Evolutionary conservation across 306 rosid species (phyloP).

Genomic region (Luffa aegyptiaca): DNA sequence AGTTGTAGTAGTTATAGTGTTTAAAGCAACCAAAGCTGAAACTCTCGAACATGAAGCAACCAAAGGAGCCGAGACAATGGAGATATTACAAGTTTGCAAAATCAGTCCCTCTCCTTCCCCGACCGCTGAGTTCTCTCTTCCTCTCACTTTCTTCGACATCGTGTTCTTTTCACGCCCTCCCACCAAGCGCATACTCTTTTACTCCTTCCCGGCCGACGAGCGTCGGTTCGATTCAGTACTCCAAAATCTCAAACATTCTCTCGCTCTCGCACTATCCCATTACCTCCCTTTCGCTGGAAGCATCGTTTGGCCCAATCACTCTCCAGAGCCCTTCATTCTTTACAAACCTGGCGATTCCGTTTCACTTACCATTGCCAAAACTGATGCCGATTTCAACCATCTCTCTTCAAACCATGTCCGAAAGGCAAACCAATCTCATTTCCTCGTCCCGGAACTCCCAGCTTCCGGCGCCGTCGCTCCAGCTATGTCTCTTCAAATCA

Average conservation of each 20-base stretch:
- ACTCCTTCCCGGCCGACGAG: slow-evolving; percentile 7
- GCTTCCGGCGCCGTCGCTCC: slow-evolving; percentile 5
- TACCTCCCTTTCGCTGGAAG: slow-evolving; percentile 29
- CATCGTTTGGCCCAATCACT: slow-evolving; percentile 15
- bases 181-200: slow-evolving; percentile 23
- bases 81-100: neutral
- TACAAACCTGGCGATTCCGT: slow-evolving; percentile 22
- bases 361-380: slow-evolving; percentile 20
- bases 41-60: neutral
- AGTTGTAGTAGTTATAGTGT: no score
- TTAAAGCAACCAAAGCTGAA: no score
- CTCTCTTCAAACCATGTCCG: neutral
- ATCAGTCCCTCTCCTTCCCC: neutral
- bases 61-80: neutral
- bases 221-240: neutral
- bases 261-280: slow-evolving; percentile 29
- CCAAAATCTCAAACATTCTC: slow-evolving; percentile 19
- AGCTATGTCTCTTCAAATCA: slow-evolving; percentile 31
- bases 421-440: slow-evolving; percentile 5
- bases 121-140: neutral
- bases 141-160: slow-evolving; percentile 27
- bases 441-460: slow-evolving; percentile 27
- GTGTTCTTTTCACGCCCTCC: slow-evolving; percentile 26
- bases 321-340: slow-evolving; percentile 16
- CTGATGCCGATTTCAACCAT: slow-evolving; percentile 14